Conservation (phyloP, 192 early-diverging fungal species). For the Mortierella antarctica region DNA sequence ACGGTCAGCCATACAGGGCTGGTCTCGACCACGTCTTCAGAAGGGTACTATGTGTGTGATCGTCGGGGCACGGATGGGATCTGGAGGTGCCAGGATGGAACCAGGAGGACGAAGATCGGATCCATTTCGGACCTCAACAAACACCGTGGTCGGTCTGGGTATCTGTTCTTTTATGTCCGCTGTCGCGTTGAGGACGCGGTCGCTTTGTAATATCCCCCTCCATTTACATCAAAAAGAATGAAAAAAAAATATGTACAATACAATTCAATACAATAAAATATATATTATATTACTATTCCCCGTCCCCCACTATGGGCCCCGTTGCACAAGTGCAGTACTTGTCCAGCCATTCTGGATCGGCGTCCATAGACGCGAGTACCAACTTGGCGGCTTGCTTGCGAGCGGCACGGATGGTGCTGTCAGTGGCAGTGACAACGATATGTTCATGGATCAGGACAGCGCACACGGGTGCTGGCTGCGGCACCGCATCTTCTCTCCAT, state of each 20-base stretch:
- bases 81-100: constrained; percentile 23
- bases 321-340: constrained; percentile 37
- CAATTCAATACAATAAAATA: not conserved
- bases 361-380: constrained; percentile 31
- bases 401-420: constrained; percentile 31
- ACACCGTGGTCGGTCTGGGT: constrained; percentile 22
- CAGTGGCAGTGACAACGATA: not conserved
- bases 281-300: too few species aligned
- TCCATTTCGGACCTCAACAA: constrained; percentile 22
- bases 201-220: not conserved
- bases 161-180: constrained; percentile 42
- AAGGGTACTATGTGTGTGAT: constrained; percentile 35
- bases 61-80: constrained; percentile 22
- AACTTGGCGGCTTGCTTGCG: constrained; percentile 47
- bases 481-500: not conserved
- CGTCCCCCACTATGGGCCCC: too few species aligned
- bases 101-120: constrained; percentile 16
- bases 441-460: constrained; percentile 13
- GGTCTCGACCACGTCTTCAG: not conserved
- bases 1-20: constrained; percentile 33
- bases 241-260: not conserved
- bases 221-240: not conserved
- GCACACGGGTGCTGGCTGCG: not conserved
- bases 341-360: constrained; percentile 35
- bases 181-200: constrained; percentile 1